Evolutionary conservation across 1,284 basidiomycete species (phyloP).

Genomic region (Trametes hirsuta): DNA sequence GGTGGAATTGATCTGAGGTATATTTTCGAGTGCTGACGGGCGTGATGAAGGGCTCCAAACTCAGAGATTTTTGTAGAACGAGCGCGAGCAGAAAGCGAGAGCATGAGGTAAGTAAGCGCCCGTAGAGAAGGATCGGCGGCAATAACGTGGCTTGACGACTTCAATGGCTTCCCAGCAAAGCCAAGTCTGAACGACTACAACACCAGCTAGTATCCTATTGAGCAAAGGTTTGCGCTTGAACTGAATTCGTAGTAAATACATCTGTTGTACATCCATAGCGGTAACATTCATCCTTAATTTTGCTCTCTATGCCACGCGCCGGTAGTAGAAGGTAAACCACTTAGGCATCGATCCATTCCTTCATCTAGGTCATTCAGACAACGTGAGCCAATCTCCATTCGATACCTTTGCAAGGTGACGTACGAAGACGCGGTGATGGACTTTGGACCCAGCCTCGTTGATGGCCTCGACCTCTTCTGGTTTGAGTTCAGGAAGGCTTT

Average conservation of each 20-base stretch:
- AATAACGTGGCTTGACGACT: neutral
- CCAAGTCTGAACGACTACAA: no score
- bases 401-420: conserved; percentile 32
- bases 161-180: no score
- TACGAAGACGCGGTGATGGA: conserved; percentile 61
- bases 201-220: no score
- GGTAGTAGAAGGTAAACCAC: no score
- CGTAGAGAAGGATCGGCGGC: neutral
- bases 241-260: no score
- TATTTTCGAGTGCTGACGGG: neutral
- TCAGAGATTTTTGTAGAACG: neutral
- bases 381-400: neutral
- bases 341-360: no score
- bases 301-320: no score
- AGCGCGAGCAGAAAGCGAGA: neutral
- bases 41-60: neutral
- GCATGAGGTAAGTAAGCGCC: neutral
- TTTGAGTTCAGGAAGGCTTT: conserved; percentile 59
- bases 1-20: neutral
- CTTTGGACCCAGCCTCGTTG: conserved; percentile 60
- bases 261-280: no score
- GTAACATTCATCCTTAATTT: no score
- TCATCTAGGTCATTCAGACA: no score
- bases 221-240: no score
- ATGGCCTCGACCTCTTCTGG: conserved; percentile 65